These are phyloP conservation scores for Pseudomicrostroma phylloplanum DNA, from an alignment of 1,284 basidiomycete genomes.

Conservation along the genomic window DNA sequence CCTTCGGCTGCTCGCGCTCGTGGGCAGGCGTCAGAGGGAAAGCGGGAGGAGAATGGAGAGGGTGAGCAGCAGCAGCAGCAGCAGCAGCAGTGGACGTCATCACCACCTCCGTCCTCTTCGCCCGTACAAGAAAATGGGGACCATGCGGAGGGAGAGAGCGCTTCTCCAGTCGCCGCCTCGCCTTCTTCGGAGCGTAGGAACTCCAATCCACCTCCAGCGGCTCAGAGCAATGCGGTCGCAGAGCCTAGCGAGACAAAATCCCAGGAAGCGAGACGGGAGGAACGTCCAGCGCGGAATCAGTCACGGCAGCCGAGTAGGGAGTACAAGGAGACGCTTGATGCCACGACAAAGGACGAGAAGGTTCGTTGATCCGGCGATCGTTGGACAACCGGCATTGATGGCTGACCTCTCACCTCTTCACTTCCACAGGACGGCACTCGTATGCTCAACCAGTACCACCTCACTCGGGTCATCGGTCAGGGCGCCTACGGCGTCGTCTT, in stretches of 20 bases:
- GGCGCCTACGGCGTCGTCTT: constrained; percentile 45
- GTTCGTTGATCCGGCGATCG: too few relatives aligned
- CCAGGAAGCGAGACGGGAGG: neutral
- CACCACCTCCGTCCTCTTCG: neutral
- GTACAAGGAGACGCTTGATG: constrained; percentile 43
- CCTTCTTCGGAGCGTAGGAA: neutral
- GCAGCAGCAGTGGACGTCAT: constrained; percentile 8
- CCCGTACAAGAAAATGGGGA: neutral
- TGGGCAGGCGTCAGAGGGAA: neutral
- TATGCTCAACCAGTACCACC: constrained; percentile 48
- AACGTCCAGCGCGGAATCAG: too few relatives aligned
- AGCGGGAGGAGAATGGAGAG: too few relatives aligned
- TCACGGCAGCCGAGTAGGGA: neutral
- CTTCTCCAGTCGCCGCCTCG: constrained; percentile 5
- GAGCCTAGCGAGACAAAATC: neutral
- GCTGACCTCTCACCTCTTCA: neutral
- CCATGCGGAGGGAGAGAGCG: constrained; percentile 5
- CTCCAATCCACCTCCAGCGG: neutral
- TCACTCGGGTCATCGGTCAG: constrained; percentile 38
- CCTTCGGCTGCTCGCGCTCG: neutral
- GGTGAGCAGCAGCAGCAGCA: constrained; percentile 6
- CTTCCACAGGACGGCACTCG: constrained; percentile 30
- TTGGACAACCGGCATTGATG: too few relatives aligned
- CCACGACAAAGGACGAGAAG: constrained; percentile 35
- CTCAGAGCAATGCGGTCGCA: neutral